These are phyloP conservation scores for Cryptococcus sp. DNA, from an alignment of 1,284 basidiomycete genomes.

Conservation along the genomic window DNA sequence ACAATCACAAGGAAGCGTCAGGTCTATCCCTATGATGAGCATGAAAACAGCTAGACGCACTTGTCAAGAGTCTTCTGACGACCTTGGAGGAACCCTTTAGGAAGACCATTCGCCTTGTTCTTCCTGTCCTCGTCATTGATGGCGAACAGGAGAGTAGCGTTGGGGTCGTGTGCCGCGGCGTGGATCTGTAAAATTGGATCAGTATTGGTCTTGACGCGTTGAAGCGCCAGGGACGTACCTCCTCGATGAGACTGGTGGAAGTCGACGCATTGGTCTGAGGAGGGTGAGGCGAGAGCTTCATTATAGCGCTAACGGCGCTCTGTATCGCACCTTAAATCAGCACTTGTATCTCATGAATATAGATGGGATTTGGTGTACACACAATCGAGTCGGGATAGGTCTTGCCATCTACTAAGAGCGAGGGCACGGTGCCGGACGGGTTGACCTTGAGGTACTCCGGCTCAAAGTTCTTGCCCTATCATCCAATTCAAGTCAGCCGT, in stretches of 20 bases:
- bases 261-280: conserved; percentile 42
- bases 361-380: conserved; percentile 9
- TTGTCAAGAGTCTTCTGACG: conserved; percentile 54
- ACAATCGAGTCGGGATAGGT: conserved; percentile 57
- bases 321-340: conserved; percentile 7
- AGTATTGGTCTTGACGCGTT: conserved; percentile 9
- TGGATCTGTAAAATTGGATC: conserved; percentile 56
- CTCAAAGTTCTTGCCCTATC: conserved; percentile 63
- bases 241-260: conserved; percentile 43
- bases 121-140: conserved; percentile 60
- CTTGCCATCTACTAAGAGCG: conserved; percentile 57
- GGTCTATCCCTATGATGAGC: no score
- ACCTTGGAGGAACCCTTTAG: conserved; percentile 54
- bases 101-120: conserved; percentile 54
- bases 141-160: conserved; percentile 58
- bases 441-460: conserved; percentile 63
- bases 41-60: conserved; percentile 13
- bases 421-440: conserved; percentile 61
- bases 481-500: not conserved
- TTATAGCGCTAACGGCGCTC: conserved; percentile 58
- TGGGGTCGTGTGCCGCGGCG: conserved; percentile 62
- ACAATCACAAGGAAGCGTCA: not conserved
- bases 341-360: not conserved
- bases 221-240: conserved; percentile 20
- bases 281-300: conserved; percentile 55